Base-by-base conservation (phyloP, 2,329 filamentous ascomycete genomes). In the Neoscytalidium dimidiatum region DNA sequence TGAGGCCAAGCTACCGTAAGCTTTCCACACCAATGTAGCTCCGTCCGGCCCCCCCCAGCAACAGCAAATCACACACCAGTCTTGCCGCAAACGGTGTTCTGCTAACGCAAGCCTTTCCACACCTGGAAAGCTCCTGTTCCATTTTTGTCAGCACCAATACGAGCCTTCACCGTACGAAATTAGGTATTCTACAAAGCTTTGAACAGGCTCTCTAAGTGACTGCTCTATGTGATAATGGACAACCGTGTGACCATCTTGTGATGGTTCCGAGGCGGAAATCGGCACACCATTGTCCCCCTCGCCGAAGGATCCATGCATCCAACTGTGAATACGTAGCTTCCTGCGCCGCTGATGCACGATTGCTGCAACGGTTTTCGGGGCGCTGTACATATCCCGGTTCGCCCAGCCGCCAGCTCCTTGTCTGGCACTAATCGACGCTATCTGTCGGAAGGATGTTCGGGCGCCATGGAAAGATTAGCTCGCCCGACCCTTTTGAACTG, bases 301-400 rank as follows among this genome's bases (percentile, higher is more conserved):
- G 31, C 14, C 31, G n/a, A 33, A 31, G 41, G 56, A 33, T 46
- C 19, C 26, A 60, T 46, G 41, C 41, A 33, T 4, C 26, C 41
- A 8, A 28, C 56, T 28, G 38, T 13, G 5, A 14, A 46, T 60
- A 44, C 56, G 56, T 28, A 38, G 52, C 52, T 26, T n/a, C 29
- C 17, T 17, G 52, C 52, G 29, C 56, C 26, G n/a, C 41, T 33
- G 26, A 60, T 44, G 56, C 56, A 21, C 17, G 56, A 60, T 46
- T 14, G 35, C 56, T 33, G 56, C 56, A 46, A 46, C 26, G 28
- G 56, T 60, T 46, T 60, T 21, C n/a, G 56, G 41, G 28, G 41
- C 28, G 49, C 28, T 29, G 8, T 33, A 17, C 8, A 29, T 19
- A 46, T 29, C 11, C 56, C 26, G 26, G 19, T 21, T 23, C 17